Base-by-base conservation (phyloP, 1,284 basidiomycete genomes). In the Anthracocystis setariae region DNA sequence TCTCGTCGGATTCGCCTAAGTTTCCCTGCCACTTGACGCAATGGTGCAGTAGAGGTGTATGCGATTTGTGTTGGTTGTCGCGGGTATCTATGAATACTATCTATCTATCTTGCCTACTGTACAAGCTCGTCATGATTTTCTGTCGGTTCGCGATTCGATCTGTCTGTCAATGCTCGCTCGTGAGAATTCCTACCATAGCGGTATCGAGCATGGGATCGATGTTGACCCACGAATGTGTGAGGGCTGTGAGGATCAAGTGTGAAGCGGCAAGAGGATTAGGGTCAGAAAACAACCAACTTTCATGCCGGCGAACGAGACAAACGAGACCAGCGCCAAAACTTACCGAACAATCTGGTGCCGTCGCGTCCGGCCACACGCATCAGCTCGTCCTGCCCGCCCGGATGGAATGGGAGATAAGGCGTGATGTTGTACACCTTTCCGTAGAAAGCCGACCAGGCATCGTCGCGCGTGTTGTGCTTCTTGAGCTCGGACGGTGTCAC, bases 381-480 rank as follows among this genome's bases (percentile, higher is more conserved):
- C 39, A 98, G 85, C 81, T 98, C 93, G 74, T 90, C 90, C 84
- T 91, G 92, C 8, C 95, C 96, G 12, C 95, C 95, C 0, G 95
- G 95, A 82, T 98, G 96, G 78, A 91, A 98, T 0, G 89, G 86
- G 7, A 97, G 84, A 83, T 98, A 98, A 0, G 91, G 89, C 2
- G 94, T 95, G 46, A 98, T 91, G 83, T 98, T 97, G 85, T 98
- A 98, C 21, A 98, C 94, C 81, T 92, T 94, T 46, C 94, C 94
- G 73, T 91, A 89, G 84, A 98, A 90, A 0, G 89, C 90, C 7
- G 93, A 89, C 95, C 95, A 98, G 0, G 93, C 94, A 83, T 98
- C 94, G 48, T 91, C 89, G n/a, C 84, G 86, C 37, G 87, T 90
- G 68, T 91, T 89, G 82, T 98, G 95, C 79, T 87, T 84, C 79